These are phyloP conservation scores for Aspergillus flavus DNA, from an alignment of 2,329 filamentous ascomycete genomes.

Conservation along the genomic window DNA sequence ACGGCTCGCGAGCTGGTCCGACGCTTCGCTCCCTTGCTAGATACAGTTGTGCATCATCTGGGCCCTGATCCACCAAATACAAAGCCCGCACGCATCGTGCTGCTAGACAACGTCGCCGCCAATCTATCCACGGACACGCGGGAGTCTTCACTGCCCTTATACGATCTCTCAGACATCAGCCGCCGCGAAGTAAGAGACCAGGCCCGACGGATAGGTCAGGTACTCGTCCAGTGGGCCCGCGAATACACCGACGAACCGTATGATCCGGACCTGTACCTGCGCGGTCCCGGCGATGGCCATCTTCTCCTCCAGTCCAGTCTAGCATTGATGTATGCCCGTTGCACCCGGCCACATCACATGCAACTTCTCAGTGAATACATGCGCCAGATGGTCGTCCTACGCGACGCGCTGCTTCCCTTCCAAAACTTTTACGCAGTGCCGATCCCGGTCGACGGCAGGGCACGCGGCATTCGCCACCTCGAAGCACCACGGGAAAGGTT, in stretches of 20 bases:
- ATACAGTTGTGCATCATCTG: conserved; percentile 20
- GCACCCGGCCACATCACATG: conserved; percentile 25
- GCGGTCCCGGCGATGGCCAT: conserved; percentile 25
- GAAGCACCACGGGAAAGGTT: conserved; percentile 17
- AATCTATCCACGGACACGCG: conserved; percentile 23
- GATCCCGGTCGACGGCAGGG: conserved; percentile 18
- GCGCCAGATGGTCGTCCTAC: conserved; percentile 28
- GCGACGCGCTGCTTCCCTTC: conserved; percentile 25
- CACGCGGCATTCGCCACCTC: conserved; percentile 19
- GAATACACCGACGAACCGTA: conserved; percentile 2
- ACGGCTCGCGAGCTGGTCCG: conserved; percentile 25
- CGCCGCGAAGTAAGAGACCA: conserved; percentile 21
- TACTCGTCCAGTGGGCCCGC: conserved; percentile 20
- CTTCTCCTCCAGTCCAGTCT: conserved; percentile 23
- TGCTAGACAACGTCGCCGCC: conserved; percentile 23
- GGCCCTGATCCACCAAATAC: conserved; percentile 10
- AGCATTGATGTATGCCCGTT: conserved; percentile 23
- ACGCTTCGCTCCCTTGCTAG: conserved; percentile 22
- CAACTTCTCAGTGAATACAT: conserved; percentile 29
- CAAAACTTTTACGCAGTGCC: conserved; percentile 24
- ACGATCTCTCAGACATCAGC: conserved; percentile 12
- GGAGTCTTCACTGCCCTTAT: conserved; percentile 20
- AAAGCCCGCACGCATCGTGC: conserved; percentile 11
- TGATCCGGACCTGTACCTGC: conserved; percentile 17
- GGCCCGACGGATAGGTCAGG: conserved; percentile 17